Evolutionary conservation across 805 yeast genomes (phyloP), one percentile per base, ranked within the genome.

Genomic region (Barnettozyma siamensis): DNA sequence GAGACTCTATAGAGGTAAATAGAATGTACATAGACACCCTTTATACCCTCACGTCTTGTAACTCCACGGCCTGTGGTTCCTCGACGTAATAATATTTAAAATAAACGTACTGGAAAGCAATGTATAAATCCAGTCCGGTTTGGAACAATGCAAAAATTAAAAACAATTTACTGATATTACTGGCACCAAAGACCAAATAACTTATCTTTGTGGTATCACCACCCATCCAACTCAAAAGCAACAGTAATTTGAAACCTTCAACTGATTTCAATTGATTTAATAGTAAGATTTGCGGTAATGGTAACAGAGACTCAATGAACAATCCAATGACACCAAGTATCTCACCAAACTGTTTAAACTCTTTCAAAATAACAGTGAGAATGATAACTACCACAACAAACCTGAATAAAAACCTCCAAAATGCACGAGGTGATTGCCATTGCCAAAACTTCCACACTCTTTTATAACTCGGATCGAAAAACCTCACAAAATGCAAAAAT

Each of bases 151-250:
- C 93, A 42, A 88, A 88, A 36, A 76, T 55, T 8, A 83, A 69
- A 57, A 85, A 85, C 7, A 84, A 66, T 7, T 64, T 50, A 2
- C 88, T 80, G 23, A 85, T 75, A 49, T 84, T 73, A 40, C 73
- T 73, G 1, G 93, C 83, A 13, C 95, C 95, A 59, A 72, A 84
- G n/a, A 84, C 52, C 40, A 86, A 65, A 54, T 85, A 86, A 39
- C 80, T 67, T 19, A 87, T 75, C 58, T 89, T 89, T 30, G 87
- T 73, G 31, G 82, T 66, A 63, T 88, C 97, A 43, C 96, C 96
- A 45, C 91, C 81, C 5, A 88, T 66, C 97, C 97, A 88, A 54
- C 89, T 81, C 16, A 88, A 63, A 29, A 88, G 59, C 27, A 88
- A 65, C 21, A 91, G 76, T 38, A 80, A 67, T 53, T 88, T 82